Percentiles rank a stretch among this genome's conserved stretches.
phyloP scores from a whole-genome alignment of 2,329 filamentous ascomycete genomes.

The Fusarium sp. region DNA sequence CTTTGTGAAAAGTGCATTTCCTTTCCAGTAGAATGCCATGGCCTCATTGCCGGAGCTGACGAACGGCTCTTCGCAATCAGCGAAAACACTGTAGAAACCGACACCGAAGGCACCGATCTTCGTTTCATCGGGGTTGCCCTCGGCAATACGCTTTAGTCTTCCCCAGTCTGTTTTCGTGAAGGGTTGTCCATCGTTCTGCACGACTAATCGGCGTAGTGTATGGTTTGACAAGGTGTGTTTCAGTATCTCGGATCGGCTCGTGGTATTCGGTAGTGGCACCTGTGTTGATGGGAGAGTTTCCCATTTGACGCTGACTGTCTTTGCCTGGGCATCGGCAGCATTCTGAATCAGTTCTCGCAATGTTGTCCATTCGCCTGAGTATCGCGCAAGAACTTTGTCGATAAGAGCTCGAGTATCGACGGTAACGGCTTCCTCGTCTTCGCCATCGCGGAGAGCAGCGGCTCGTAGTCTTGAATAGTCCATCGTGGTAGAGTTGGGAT shows the following conservation, averaged over 20 bases:
- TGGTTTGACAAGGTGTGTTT: constrained; percentile 87
- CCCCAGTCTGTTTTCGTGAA: constrained; percentile 94
- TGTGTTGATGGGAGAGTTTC: constrained; percentile 86
- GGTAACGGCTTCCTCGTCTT: constrained; percentile 95
- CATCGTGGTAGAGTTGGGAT: constrained; percentile 54
- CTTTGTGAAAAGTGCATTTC: constrained; percentile 94
- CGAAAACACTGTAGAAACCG: constrained; percentile 98
- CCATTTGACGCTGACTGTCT: constrained; percentile 88
- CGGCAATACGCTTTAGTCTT: constrained; percentile 93
- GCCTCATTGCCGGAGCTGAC: constrained; percentile 90
- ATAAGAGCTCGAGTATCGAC: constrained; percentile 97
- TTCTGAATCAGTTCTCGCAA: constrained; percentile 96
- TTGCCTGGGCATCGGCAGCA: constrained; percentile 94
- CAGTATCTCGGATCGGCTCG: constrained; percentile 74
- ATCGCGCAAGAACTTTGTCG: constrained; percentile 95
- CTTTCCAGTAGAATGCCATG: constrained; percentile 99
- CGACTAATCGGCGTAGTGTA: constrained; percentile 85
- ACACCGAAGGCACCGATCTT: constrained; percentile 99
- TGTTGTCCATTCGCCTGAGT: constrained; percentile 93
- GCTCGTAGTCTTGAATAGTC: constrained; percentile 82
- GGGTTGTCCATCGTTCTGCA: constrained; percentile 89
- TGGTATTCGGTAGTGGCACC: constrained; percentile 72
- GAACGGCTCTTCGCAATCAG: constrained; percentile 97
- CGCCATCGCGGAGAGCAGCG: constrained; percentile 83
- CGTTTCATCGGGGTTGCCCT: constrained; percentile 97